Evolutionary conservation across 129 eudicot genomes (phyloP), one percentile per base, ranked within the genome.

Genomic region (Dittrichia graveolens): DNA sequence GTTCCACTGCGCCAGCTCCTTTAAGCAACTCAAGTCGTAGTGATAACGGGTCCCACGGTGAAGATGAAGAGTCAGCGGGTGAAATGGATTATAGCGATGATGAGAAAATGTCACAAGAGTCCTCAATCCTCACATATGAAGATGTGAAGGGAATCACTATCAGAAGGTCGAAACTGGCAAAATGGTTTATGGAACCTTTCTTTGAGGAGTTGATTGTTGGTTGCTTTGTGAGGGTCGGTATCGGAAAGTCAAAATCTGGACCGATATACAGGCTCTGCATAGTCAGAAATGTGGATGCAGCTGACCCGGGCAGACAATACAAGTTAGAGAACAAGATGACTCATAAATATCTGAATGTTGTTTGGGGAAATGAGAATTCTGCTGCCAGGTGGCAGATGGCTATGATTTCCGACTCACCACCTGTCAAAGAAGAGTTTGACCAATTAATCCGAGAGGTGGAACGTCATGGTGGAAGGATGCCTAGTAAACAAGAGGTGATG

Each of bases 361-460:
- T 90, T 19, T 93, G 96, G 98, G 98, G 96, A 44, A 93, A 86
- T 54, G 96, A 89, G 67, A 89, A 77, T 65, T 87, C 96, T 35
- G 96, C 98, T 73, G 98, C 98, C 19, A 80, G 98, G 85, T 93
- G 98, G 98, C 98, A 93, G 87, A 93, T 93, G 98, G 96, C 98
- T 44, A 90, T 91, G 95, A 75, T 90, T 53, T 93, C 95, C 5
- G 96, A 93, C 83, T 85, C 96, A 5, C 87, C 91, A n/a, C 98
- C 98, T 9, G 15, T 76, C 6, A 83, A 75, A 81, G 89, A 90
- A 46, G 98, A 93, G 84, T 93, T 79, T 78, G 91, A 90, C 31
- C 98, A 85, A 71, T 84, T 95, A 86, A 69, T 83, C 11, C 81
- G 83, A 65, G 98, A 93, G 76, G 95, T 93, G 31, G 96, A 93